Conservation (phyloP, 2,329 filamentous ascomycete species). For the Thielaviopsis cerberus region DNA sequence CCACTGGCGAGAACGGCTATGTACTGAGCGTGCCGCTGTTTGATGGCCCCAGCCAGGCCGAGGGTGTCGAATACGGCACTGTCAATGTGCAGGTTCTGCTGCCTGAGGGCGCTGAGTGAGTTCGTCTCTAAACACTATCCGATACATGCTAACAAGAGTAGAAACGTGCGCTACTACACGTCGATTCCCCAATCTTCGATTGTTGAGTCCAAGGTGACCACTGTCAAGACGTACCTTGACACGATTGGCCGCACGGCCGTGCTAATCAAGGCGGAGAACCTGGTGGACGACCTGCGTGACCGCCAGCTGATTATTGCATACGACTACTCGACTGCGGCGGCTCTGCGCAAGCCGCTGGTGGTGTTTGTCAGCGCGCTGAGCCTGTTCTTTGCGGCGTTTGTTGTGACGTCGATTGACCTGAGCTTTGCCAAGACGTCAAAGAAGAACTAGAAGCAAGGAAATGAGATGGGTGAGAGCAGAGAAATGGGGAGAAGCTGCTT, state of each 20-base stretch:
- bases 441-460: slow-evolving; percentile 2
- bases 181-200: slow-evolving; percentile 47
- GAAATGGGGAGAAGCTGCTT: not conserved
- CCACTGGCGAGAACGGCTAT: slow-evolving; percentile 47
- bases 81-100: slow-evolving; percentile 67
- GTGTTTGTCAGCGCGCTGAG: slow-evolving; percentile 55
- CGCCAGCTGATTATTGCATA: slow-evolving; percentile 74
- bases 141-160: slow-evolving; percentile 20
- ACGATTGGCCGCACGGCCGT: slow-evolving; percentile 74
- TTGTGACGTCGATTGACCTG: slow-evolving; percentile 59
- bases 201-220: slow-evolving; percentile 35
- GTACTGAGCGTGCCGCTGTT: slow-evolving; percentile 82
- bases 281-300: slow-evolving; percentile 79
- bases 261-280: slow-evolving; percentile 61
- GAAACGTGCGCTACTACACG: slow-evolving; percentile 63
- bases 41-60: slow-evolving; percentile 69
- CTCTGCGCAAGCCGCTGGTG: slow-evolving; percentile 69
- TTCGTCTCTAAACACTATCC: slow-evolving; percentile 17
- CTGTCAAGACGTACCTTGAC: slow-evolving; percentile 85
- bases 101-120: slow-evolving; percentile 76
- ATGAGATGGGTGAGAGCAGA: not conserved
- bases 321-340: slow-evolving; percentile 57
- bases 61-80: slow-evolving; percentile 73
- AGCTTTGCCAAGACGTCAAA: slow-evolving; percentile 37
- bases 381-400: slow-evolving; percentile 59